phyloP scores from a whole-genome alignment of 1,139 yeast species.

The Blastobotrys persicus region DNA sequence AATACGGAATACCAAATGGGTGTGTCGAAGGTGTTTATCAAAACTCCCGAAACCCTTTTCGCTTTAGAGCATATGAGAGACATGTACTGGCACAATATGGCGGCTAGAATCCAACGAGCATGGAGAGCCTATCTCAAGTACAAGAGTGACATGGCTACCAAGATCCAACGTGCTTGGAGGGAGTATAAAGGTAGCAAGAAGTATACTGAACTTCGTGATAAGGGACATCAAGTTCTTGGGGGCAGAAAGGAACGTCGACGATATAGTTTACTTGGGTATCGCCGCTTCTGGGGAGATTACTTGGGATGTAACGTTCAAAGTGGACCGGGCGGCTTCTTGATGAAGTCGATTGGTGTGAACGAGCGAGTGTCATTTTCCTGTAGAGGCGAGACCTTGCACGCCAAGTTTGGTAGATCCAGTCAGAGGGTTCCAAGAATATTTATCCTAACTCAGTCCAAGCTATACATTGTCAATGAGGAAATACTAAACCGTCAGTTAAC shows the following conservation, averaged over 20 bases:
- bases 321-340: conserved; percentile 66
- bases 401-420: conserved; percentile 93
- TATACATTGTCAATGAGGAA: conserved; percentile 70
- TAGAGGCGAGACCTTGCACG: conserved; percentile 73
- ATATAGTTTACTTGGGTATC: conserved; percentile 79
- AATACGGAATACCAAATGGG: conserved; percentile 85
- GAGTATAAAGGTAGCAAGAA: conserved; percentile 76
- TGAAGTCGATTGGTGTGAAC: conserved; percentile 60
- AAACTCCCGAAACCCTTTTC: conserved; percentile 94
- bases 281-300: conserved; percentile 95
- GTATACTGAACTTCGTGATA: conserved; percentile 74
- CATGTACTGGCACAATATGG: conserved; percentile 97
- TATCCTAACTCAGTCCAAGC: conserved; percentile 57
- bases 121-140: conserved; percentile 83
- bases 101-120: conserved; percentile 94
- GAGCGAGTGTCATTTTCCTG: conserved; percentile 76
- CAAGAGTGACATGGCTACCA: conserved; percentile 83
- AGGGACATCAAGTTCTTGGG: conserved; percentile 66
- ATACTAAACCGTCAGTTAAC: conserved; percentile 71
- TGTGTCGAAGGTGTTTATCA: conserved; percentile 89
- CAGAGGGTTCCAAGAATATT: conserved; percentile 71
- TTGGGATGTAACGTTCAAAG: conserved; percentile 73
- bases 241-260: conserved; percentile 88
- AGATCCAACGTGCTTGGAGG: conserved; percentile 83
- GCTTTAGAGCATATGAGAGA: conserved; percentile 97